Base-by-base conservation (phyloP, 306 rosid species). In the Arachis stenosperma region DNA sequence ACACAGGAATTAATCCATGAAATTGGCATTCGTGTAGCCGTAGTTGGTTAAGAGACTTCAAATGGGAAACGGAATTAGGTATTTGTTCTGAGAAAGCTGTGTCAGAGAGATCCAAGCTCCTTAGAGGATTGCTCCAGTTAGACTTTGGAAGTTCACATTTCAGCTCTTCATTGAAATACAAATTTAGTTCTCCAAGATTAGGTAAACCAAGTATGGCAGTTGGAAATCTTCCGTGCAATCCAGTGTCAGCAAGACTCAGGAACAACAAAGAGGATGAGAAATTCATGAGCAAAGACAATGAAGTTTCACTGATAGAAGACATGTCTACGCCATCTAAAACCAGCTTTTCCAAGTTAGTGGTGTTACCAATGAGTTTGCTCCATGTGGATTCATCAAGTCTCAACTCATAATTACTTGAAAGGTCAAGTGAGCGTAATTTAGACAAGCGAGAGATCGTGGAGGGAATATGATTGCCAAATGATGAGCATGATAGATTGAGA, bases 371-470 rank as follows among this genome's bases (percentile, higher is more conserved):
- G 55, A 79, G 67, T 10, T 10, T 78, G 0, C 48, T 27, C 82
- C 82, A 78, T 6, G 82, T 71, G 27, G 52, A 33, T 36, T 44
- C 46, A 70, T 63, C 40, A 43, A 76, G 2, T 15, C 36, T 58
- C 42, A 67, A 0, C 0, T 54, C 7, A 0, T 0, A 7, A 41
- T 10, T 2, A 47, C 4, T 0, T 9, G 52, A n/a, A 4, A 81
- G 69, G 70, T 58, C 66, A 64, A 81, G 81, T 41, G 81, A 75
- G 36, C 10, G 55, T 54, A 81, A 70, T 58, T 70, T 81, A 6
- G 81, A 81, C 13, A 81, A 61, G 14, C 30, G 70, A 41, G 84
- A 75, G 70, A 81, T 70, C 65, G 51, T 41, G 17, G 75, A 58
- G 13, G 81, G 50, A 71, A 81, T 14, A 60, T 66, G 33, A 58